A percentile compares a stretch with the other conserved stretches of the same genome.
phyloP scores from a whole-genome alignment of 768 basidiomycete genomes.

The Mycena chlorophos region DNA sequence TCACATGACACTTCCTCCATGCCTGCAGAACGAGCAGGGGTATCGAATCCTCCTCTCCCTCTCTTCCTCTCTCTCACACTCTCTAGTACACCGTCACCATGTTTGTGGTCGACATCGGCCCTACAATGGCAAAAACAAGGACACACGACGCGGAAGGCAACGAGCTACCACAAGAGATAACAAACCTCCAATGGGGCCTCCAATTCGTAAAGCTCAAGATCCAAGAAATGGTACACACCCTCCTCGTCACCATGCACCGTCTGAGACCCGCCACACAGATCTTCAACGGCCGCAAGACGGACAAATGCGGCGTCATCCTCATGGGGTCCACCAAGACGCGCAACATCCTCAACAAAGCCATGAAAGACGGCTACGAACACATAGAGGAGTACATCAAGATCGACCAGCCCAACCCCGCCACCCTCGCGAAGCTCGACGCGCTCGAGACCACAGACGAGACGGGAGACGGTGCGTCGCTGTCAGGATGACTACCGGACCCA shows the following conservation, averaged over 20 bases:
- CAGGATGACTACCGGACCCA: neutral
- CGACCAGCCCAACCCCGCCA: constrained; percentile 61
- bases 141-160: constrained; percentile 59
- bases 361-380: constrained; percentile 69
- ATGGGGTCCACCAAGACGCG: constrained; percentile 83
- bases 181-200: constrained; percentile 78
- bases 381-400: constrained; percentile 72
- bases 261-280: constrained; percentile 53
- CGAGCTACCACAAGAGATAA: constrained; percentile 54
- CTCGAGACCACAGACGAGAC: constrained; percentile 54
- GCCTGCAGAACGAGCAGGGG: constrained; percentile 80
- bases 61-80: constrained; percentile 17
- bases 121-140: constrained; percentile 74
- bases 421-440: constrained; percentile 63
- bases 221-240: constrained; percentile 77
- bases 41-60: constrained; percentile 39
- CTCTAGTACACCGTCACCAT: constrained; percentile 81
- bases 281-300: constrained; percentile 88
- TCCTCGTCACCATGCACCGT: neutral
- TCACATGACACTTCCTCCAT: constrained; percentile 44
- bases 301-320: constrained; percentile 85
- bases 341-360: constrained; percentile 58
- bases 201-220: constrained; percentile 89
- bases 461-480: constrained; percentile 63
- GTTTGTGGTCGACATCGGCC: constrained; percentile 87